These are phyloP conservation scores for Penicillium sp. DNA, from an alignment of 2,329 filamentous ascomycete genomes.

Conservation along the genomic window DNA sequence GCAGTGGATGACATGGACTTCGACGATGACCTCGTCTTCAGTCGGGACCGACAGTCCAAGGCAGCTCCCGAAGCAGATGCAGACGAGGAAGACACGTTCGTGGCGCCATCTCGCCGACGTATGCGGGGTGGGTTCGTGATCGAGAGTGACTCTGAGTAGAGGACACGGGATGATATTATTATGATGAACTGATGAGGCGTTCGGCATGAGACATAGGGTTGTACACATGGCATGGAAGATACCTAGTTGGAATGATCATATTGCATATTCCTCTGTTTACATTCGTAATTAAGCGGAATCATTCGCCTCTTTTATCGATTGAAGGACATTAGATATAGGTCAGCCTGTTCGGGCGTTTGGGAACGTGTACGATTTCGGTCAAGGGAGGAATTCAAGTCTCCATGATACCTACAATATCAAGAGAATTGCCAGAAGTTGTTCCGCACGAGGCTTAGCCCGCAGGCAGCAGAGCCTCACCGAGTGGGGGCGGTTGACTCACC, in stretches of 20 bases:
- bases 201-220: slow-evolving; percentile 4
- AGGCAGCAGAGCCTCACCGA: neutral
- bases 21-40: slow-evolving; percentile 35
- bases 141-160: slow-evolving; percentile 45
- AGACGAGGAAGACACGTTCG: slow-evolving; percentile 33
- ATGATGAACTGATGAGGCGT: slow-evolving; percentile 32
- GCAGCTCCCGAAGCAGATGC: slow-evolving; percentile 18
- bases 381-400: too few species aligned
- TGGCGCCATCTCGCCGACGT: slow-evolving; percentile 33
- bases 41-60: slow-evolving; percentile 25
- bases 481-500: neutral
- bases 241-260: slow-evolving; percentile 3
- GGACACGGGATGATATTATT: slow-evolving; percentile 6
- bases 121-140: slow-evolving; percentile 43
- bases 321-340: too few species aligned
- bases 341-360: too few species aligned
- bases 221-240: slow-evolving; percentile 3
- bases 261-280: too few species aligned
- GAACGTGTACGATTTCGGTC: too few species aligned
- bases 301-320: too few species aligned
- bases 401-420: too few species aligned
- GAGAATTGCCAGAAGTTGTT: neutral
- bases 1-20: slow-evolving; percentile 34
- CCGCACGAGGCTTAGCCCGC: neutral
- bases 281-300: too few species aligned